Evolutionary conservation across 2,329 filamentous ascomycete genomes (phyloP), one percentile per base, ranked within the genome.

Genomic region (Bipolaris sorokiniana): DNA sequence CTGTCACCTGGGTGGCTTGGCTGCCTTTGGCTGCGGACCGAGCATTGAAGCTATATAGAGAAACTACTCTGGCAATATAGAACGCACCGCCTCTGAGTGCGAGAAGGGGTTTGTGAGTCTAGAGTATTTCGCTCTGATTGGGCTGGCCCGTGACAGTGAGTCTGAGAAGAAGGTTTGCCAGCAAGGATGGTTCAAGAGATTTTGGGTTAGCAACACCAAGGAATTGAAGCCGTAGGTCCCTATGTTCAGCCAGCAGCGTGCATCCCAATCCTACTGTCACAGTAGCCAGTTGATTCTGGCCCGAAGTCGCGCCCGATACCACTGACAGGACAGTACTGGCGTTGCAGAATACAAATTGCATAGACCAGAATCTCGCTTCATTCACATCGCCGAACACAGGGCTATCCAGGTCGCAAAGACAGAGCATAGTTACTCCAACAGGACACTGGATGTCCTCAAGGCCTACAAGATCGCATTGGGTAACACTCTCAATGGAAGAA

Each of bases 161-260:
- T 34, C 51, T 22, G 7, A 60, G 48, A 38, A 60, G 48, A 26
- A 49, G 23, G 9, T 16, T 51, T n/a, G 37, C 48, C 13, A 60
- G 26, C 15, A 49, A 18, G 40, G 31, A 31, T 10, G 53, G 38
- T 10, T 48, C 28, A 15, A 56, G 15, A 4, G 52, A 18, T 15
- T 31, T 16, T 9, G 28, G 7, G 7, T 48, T 20, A 20, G 56
- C 57, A 15, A 53, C 44, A 31, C 56, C 57, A 20, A 59, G 41
- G 34, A 59, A 44, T 36, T 59, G 57, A 45, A 59, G 48, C 20
- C 22, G n/a, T 13, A 59, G 23, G 20, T 56, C 41, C 15, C 28
- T 46, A 7, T n/a, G 48, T 33, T 59, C 57, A 6, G 37, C 36
- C 13, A 22, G 33, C 31, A 62, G 44, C 40, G 58, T 54, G 9